phyloP scores from a whole-genome alignment of 2,329 filamentous ascomycete species.

The Pseudogymnoascus sp. region DNA sequence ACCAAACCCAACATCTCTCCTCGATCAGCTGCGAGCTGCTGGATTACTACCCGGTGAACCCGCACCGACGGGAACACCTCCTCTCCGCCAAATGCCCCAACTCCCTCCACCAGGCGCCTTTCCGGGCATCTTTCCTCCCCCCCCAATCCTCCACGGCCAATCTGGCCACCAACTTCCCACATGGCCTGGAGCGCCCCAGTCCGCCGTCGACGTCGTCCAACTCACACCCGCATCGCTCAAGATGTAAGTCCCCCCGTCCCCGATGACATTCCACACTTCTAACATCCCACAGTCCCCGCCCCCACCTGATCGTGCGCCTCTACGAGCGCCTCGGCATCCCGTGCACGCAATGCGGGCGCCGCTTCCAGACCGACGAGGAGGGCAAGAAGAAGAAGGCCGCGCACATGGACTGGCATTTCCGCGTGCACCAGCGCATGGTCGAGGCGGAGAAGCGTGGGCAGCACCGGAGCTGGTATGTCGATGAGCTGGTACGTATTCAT shows the following conservation, averaged over 20 bases:
- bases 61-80: conserved; percentile 32
- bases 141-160: conserved; percentile 9
- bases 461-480: conserved; percentile 90
- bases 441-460: conserved; percentile 81
- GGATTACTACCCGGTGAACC: conserved; percentile 50
- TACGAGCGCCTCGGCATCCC: conserved; percentile 79
- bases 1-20: conserved; percentile 47
- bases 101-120: background rate
- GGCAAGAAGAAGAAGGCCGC: conserved; percentile 79
- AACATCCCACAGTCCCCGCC: conserved; percentile 50
- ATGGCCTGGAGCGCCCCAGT: conserved; percentile 19
- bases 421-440: conserved; percentile 78
- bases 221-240: conserved; percentile 64
- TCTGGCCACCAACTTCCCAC: conserved; percentile 20
- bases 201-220: conserved; percentile 40
- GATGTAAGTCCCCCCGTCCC: conserved; percentile 45
- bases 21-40: conserved; percentile 60
- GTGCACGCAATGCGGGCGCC: conserved; percentile 83
- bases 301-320: conserved; percentile 62
- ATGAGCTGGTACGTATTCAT: conserved; percentile 59
- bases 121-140: background rate
- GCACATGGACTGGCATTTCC: conserved; percentile 98
- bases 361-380: conserved; percentile 69
- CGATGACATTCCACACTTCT: conserved; percentile 9
- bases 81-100: conserved; percentile 17